These are phyloP conservation scores for Sorghum bicolor DNA, from an alignment of 176 grass and related monocot species.

Conservation along the genomic window DNA sequence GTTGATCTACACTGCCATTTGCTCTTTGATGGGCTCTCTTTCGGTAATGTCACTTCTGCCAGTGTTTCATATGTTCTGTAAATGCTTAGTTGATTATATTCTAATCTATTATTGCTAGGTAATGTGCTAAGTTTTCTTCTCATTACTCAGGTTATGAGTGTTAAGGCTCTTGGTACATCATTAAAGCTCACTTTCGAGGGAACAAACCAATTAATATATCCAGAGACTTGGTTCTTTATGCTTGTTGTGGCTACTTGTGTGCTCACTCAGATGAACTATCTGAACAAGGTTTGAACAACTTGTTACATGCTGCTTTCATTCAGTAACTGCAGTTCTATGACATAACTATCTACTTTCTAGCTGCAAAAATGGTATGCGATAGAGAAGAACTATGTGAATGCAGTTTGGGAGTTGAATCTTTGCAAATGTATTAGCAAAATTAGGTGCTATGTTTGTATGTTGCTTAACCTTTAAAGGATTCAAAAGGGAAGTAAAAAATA, in stretches of 20 bases:
- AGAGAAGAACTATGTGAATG: background rate
- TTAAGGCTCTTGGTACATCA: constrained; percentile 95
- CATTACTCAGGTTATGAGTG: constrained; percentile 88
- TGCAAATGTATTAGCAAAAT: background rate
- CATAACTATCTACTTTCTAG: background rate
- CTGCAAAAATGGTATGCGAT: background rate
- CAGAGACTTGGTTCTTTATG: constrained; percentile 96
- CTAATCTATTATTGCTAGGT: background rate
- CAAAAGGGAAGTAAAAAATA: background rate
- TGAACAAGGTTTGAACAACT: constrained; percentile 76
- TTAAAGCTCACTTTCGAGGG: constrained; percentile 95
- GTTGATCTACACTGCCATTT: constrained; percentile 89
- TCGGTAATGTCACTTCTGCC: constrained; percentile 56
- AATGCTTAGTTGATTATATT: background rate
- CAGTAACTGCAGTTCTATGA: background rate
- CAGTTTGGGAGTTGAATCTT: background rate
- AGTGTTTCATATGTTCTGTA: background rate
- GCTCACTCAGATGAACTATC: constrained; percentile 97
- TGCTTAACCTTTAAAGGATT: background rate
- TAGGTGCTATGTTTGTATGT: background rate
- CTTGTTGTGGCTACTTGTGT: constrained; percentile 83
- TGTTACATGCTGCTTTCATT: background rate
- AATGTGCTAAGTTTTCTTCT: constrained; percentile 13
- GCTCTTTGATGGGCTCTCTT: constrained; percentile 99
- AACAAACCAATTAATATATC: constrained; percentile 83